phyloP scores from a whole-genome alignment of 208 protist genomes.

The Leishmania tarentolae region DNA sequence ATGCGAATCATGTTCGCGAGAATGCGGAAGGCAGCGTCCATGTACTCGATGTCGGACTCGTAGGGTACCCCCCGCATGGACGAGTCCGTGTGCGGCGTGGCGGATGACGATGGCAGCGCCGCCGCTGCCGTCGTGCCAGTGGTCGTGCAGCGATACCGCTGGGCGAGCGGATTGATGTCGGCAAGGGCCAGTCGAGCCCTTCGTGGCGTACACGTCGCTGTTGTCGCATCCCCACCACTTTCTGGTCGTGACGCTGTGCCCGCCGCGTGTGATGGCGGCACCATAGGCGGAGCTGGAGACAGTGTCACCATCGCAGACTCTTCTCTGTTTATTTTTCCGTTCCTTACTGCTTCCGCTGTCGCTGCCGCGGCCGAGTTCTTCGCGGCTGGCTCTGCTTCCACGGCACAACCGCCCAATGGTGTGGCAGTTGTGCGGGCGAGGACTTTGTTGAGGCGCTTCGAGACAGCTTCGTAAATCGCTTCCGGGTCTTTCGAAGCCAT shows the following conservation, averaged over 20 bases:
- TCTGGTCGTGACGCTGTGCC: background rate
- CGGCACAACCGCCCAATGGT: background rate
- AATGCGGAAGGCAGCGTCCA: conserved; percentile 91
- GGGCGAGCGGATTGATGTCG: conserved; percentile 34
- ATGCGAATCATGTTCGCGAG: conserved; percentile 84
- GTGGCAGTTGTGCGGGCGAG: background rate
- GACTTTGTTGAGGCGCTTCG: conserved; percentile 1
- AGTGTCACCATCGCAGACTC: background rate
- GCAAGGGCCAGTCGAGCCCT: conserved; percentile 24
- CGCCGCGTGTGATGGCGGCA: background rate
- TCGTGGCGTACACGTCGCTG: background rate
- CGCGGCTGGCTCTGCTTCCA: background rate
- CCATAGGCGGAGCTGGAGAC: background rate
- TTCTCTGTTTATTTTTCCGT: background rate
- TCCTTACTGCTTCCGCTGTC: background rate
- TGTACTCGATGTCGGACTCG: conserved; percentile 88
- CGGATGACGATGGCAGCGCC: background rate
- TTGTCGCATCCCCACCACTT: background rate
- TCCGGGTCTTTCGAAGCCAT: conserved; percentile 3
- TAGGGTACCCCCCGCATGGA: conserved; percentile 56
- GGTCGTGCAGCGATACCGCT: conserved; percentile 9
- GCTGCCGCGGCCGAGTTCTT: background rate
- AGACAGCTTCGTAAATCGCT: conserved; percentile 15
- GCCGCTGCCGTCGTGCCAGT: background rate
- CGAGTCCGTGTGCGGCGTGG: background rate